phyloP scores from a whole-genome alignment of 2,329 filamentous ascomycete genomes.

The Beauveria rudraprayagi region DNA sequence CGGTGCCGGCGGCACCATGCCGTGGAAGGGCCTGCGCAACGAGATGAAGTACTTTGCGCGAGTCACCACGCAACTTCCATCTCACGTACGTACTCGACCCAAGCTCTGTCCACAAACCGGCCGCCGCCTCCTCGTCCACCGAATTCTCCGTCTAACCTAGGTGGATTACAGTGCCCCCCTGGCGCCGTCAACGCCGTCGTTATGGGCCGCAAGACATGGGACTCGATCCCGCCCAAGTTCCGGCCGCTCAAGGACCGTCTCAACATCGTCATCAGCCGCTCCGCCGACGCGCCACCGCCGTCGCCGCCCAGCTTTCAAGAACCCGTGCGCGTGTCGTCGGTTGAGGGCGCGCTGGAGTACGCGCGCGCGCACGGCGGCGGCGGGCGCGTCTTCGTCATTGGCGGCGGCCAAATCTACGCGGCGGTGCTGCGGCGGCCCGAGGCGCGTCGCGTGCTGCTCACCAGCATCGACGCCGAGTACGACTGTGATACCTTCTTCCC shows the following conservation, averaged over 20 bases:
- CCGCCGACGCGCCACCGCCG: constrained; percentile 22
- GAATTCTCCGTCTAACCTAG: too few relatives aligned
- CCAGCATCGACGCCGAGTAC: constrained; percentile 59
- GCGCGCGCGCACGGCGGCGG: constrained; percentile 33
- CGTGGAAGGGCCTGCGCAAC: constrained; percentile 80
- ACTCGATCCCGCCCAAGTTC: constrained; percentile 72
- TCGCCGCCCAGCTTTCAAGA: constrained; percentile 21
- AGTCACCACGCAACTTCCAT: constrained; percentile 63
- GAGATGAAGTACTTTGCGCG: constrained; percentile 96
- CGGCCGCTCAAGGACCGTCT: constrained; percentile 71
- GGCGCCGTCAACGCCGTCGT: constrained; percentile 64
- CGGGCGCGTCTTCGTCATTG: constrained; percentile 74
- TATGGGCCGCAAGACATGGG: constrained; percentile 98
- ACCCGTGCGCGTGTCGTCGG: constrained; percentile 49
- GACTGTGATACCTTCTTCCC: constrained; percentile 72
- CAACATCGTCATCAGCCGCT: constrained; percentile 72
- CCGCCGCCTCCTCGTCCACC: too few relatives aligned
- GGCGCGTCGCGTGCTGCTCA: constrained; percentile 59
- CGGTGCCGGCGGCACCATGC: constrained; percentile 67
- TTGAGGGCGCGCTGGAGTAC: constrained; percentile 49
- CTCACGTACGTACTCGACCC: constrained; percentile 24
- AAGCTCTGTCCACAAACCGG: too few relatives aligned
- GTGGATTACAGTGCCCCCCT: constrained; percentile 20
- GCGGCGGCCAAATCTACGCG: constrained; percentile 78
- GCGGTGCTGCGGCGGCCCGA: constrained; percentile 54